Percentiles rank a stretch among this genome's conserved stretches.
These are phyloP conservation scores for maize (Zea mays) DNA, from an alignment of 176 grass and related monocot species.

Conservation along the genomic window Zm-B73-REFERENCE-NAM-5.0 NC_050100.1:4021501-4022000, in stretches of 20 bases:
- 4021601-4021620: constrained; percentile 42
- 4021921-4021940: constrained; percentile 18
- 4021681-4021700: constrained; percentile 77
- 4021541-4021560: constrained; percentile 95
- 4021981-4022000: background rate
- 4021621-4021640: constrained; percentile 25
- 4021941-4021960: background rate
- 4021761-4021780: background rate
- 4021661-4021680: constrained; percentile 63
- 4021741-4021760: background rate
- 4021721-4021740: background rate
- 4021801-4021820: constrained; percentile 10
- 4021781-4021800: constrained; percentile 25
- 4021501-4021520: constrained; percentile 77
- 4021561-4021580: constrained; percentile 98
- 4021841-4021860: background rate
- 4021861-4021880: background rate
- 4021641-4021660: constrained; percentile 59
- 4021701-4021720: constrained; percentile 20
- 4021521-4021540: constrained; percentile 93
- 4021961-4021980: background rate
- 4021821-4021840: background rate
- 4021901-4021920: background rate
- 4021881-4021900: constrained; percentile 11
- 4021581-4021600: constrained; percentile 90